A percentile compares a stretch with the other conserved stretches of the same genome.
Evolutionary conservation across 225 moss, liverwort and hornwort genomes (phyloP).

Genomic region (Polytrichum commune): DNA sequence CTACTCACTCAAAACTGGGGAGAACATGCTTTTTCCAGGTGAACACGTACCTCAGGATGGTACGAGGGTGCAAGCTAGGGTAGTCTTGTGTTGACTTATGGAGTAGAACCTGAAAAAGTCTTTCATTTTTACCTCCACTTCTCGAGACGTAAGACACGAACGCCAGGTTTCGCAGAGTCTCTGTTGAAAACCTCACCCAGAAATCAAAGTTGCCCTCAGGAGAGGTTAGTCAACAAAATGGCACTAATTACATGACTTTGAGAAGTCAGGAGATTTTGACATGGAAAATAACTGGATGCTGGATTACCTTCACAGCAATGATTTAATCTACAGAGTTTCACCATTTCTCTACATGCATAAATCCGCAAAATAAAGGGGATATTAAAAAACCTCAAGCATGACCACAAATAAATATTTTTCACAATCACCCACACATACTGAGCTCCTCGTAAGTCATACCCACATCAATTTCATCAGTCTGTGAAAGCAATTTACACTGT

Average conservation of each 20-base stretch:
- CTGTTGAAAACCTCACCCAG: slow-evolving; percentile 17
- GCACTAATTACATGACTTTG: too few species aligned
- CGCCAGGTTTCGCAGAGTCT: slow-evolving; percentile 76
- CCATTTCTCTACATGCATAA: too few species aligned
- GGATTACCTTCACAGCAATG: too few species aligned
- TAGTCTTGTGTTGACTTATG: slow-evolving; percentile 85
- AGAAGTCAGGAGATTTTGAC: too few species aligned
- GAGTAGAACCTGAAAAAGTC: slow-evolving; percentile 90
- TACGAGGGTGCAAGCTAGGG: slow-evolving; percentile 88
- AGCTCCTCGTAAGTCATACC: slow-evolving; percentile 96
- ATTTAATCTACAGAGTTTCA: too few species aligned
- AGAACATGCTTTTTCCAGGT: too few species aligned
- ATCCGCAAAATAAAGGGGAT: too few species aligned
- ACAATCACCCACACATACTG: slow-evolving; percentile 83
- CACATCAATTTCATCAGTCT: slow-evolving; percentile 86
- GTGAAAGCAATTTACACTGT: slow-evolving; percentile 1
- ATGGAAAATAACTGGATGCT: too few species aligned
- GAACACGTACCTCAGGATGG: slow-evolving; percentile 65
- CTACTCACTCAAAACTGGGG: too few species aligned
- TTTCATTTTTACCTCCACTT: slow-evolving; percentile 85
- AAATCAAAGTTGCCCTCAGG: not conserved
- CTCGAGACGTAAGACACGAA: slow-evolving; percentile 65
- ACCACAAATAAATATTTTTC: slow-evolving; percentile 74
- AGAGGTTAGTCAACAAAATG: too few species aligned
- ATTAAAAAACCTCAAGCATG: slow-evolving; percentile 76